Evolutionary conservation across 495 filamentous ascomycete genomes (phyloP), one percentile per base, ranked within the genome.

Genomic region (Astrothelium subdiscretum): DNA sequence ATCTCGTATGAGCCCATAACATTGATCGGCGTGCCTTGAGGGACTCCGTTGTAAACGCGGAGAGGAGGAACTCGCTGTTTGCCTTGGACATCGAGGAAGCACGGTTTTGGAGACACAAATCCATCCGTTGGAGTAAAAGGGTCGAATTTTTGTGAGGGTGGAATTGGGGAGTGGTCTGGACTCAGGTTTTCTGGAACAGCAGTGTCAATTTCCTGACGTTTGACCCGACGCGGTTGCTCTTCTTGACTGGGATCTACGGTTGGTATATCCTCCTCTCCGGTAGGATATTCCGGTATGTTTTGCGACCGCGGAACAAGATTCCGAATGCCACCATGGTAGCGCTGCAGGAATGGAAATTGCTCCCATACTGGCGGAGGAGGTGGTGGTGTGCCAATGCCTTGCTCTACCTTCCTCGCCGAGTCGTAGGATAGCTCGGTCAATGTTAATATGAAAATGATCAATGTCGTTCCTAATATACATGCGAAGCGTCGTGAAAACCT

Each of bases 241-340:
- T 54, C 48, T 29, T 54, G 48, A 29, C 20, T 29, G 3, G 48
- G 48, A 54, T 54, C 48, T 6, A 54, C 24, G 11, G 0, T 54
- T 3, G 48, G 48, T 26, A 54, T 54, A 29, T 54, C 78, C 31
- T 82, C 81, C 32, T 74, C 73, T 1, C 77, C 77, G n/a, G 51
- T 52, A 29, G 90, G 90, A 70, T 91, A 96, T 69, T 96, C 88
- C 12, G 91, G 85, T 1, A 78, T 71, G 62, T 87, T 89, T 12
- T 87, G 75, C 18, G 73, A 69, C 51, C 84, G 77, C 8, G 82
- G 71, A 0, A 88, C 82, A 63, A 96, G 66, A 1, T 77, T 84
- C 63, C 82, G 77, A 52, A 96, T 78, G 0, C 91, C 91, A 18
- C 91, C 91, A 71, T 94, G 87, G 71, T 96, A 96, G 60, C 91